Evolutionary conservation across 2,329 filamentous ascomycete species (phyloP).

Genomic region (Huntiella abstrusa): DNA sequence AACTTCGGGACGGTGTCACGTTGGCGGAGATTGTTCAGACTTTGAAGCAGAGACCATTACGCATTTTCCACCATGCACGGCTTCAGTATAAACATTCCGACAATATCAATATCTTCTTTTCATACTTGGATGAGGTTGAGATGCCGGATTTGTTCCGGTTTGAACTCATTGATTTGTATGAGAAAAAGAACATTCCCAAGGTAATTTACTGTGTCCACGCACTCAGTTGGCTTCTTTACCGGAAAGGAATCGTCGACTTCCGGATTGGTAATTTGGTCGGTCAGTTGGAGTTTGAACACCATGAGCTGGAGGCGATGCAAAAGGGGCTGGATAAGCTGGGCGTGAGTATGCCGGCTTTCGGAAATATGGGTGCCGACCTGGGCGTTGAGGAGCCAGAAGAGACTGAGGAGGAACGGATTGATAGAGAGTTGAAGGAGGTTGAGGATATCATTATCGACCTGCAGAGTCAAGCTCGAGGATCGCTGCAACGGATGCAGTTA

Average conservation of each 20-base stretch:
- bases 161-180: slow-evolving; percentile 91
- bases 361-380: slow-evolving; percentile 91
- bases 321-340: slow-evolving; percentile 93
- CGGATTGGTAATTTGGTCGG: slow-evolving; percentile 92
- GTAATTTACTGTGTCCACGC: slow-evolving; percentile 98
- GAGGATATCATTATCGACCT: slow-evolving; percentile 56
- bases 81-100: slow-evolving; percentile 92
- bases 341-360: slow-evolving; percentile 91
- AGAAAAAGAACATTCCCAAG: slow-evolving; percentile 98
- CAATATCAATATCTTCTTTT: slow-evolving; percentile 93
- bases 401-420: slow-evolving; percentile 74
- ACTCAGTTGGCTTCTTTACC: slow-evolving; percentile 88
- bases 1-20: slow-evolving; percentile 78
- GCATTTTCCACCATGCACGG: slow-evolving; percentile 69
- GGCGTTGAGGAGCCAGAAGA: slow-evolving; percentile 71
- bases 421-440: slow-evolving; percentile 63
- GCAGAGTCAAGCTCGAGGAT: slow-evolving; percentile 72
- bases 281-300: slow-evolving; percentile 91
- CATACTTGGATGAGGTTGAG: slow-evolving; percentile 77
- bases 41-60: slow-evolving; percentile 47
- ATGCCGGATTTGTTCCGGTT: slow-evolving; percentile 92
- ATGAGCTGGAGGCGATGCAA: slow-evolving; percentile 91
- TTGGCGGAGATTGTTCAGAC: slow-evolving; percentile 86
- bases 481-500: slow-evolving; percentile 55
- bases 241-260: slow-evolving; percentile 87